Base-by-base conservation (phyloP, 2,329 filamentous ascomycete species). In the Apiospora phragmitis region DNA sequence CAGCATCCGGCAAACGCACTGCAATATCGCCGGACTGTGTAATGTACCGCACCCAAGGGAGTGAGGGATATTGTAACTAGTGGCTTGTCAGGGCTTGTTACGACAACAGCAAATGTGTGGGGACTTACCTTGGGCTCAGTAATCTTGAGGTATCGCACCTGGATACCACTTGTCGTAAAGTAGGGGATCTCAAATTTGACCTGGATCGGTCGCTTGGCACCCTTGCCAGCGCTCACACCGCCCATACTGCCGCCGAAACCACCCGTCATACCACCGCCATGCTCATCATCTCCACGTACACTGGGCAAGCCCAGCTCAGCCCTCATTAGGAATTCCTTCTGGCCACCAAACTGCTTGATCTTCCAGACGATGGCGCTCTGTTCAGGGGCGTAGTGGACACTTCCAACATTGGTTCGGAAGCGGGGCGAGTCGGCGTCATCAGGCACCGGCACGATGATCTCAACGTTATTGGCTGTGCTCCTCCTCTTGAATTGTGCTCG, bases 111-210 rank as follows among this genome's bases (percentile, higher is more conserved):
- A 32, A 38, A 38, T 42, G n/a, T 21, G 18, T 26, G 8, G 12
- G 24, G 62, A 82, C 89, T 78, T 85, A 97, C 95, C 94, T 99
- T 99, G 65, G 96, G 96, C 84, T 99, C 96, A 74, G 97, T 98
- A 79, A 99, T 99, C 89, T 99, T 99, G 81, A 99, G 84, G 82
- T 99, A 99, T 78, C 96, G 90, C 78, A 99, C 96, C 83, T 99
- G 97, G 76, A 99, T 99, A 74, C 96, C 96, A 84, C 93, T 97
- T 3, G 97, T 99, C n/a, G 96, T 99, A 81, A 99, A 99, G 84
- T 99, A 99, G n/a, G 96, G 96, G 79, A 99, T 99, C 86, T 99
- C 96, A 81, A 99, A 99, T 85, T 99, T 99, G 85, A 99, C 96
- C 82, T 95, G 95, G 78, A 99, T 99, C 0, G 96, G 96, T 76